Base-by-base conservation (phyloP, 164 flowering plant genomes). In the Kingdonia uniflora region DNA sequence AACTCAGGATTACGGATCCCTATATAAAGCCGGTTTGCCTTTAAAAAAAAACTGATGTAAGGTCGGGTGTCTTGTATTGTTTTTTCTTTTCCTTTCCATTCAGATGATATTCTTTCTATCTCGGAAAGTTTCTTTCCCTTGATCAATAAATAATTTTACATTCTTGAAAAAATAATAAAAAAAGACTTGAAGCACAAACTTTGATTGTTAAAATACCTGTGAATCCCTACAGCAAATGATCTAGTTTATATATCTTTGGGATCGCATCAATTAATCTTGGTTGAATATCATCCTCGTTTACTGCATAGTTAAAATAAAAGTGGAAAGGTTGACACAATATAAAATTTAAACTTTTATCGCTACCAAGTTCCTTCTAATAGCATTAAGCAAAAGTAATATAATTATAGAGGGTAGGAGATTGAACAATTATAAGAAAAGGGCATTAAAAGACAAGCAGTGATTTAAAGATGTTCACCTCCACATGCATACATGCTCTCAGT, bases 401-500 rank as follows among this genome's bases (percentile, higher is more conserved):
- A 29, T 29, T 4, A 29, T 29, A 29, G 35, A 29, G n/a, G n/a
- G n/a, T n/a, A n/a, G n/a, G n/a, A n/a, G n/a, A n/a, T n/a, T n/a
- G n/a, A n/a, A n/a, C n/a, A n/a, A n/a, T n/a, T n/a, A n/a, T n/a
- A n/a, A 29, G 35, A 29, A 3, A 4, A 29, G 35, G 35, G 35
- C 8, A 3, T 29, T 29, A 29, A 29, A 29, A 29, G 35, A 29
- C 35, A 3, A 3, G 35, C 35, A n/a, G n/a, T n/a, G 46, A 17
- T 14, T 33, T 21, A 55, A n/a, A 60, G 52, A 20, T 51, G 55
- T 52, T 57, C 68, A 94, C 99, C 99, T 86, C 79, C 90, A 70
- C 94, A 86, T 47, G 95, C 96, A 73, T 84, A 89, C 61, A 94
- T 63, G 72, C 74, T 83, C 74, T 88, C 95, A 51, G 76, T 63